Percentiles rank a stretch among this genome's conserved stretches.
Evolutionary conservation across 495 filamentous ascomycete genomes (phyloP).

Genomic region (Hyaloscypha variabilis): DNA sequence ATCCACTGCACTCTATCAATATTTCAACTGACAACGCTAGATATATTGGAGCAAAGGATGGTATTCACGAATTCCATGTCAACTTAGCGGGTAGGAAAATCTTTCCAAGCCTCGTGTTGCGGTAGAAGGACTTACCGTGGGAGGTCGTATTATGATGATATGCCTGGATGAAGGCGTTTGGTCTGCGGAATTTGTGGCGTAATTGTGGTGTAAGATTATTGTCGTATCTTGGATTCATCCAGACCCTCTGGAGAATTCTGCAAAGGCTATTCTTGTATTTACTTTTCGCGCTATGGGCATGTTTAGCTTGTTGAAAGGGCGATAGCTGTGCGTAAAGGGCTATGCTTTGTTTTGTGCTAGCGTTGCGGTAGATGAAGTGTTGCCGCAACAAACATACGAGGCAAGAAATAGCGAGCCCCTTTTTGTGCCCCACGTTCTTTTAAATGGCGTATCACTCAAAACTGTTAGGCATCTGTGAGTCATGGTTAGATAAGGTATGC

Average conservation of each 20-base stretch:
- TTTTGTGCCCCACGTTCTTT: no score
- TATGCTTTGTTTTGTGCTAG: neutral
- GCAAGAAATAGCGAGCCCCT: no score
- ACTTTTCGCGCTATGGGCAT: neutral
- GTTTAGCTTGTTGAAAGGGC: neutral
- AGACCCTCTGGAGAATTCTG: neutral
- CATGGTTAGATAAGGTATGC: no score
- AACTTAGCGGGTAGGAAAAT: conserved; percentile 67
- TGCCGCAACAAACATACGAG: no score
- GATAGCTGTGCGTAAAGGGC: no score
- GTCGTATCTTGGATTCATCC: neutral
- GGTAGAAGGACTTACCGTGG: no score
- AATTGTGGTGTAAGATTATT: conserved; percentile 1
- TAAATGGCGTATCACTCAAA: no score
- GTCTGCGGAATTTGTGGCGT: neutral
- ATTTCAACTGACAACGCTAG: conserved; percentile 40
- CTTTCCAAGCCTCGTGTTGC: conserved; percentile 59
- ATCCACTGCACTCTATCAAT: neutral
- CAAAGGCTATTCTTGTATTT: neutral
- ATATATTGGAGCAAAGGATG: conserved; percentile 72
- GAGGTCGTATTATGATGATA: conserved; percentile 58
- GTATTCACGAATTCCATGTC: conserved; percentile 73
- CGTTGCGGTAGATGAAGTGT: no score
- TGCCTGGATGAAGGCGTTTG: neutral
- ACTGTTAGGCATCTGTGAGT: no score